phyloP scores from a whole-genome alignment of 176 grass and related monocot species.

The Cenchrus americanus region DNA sequence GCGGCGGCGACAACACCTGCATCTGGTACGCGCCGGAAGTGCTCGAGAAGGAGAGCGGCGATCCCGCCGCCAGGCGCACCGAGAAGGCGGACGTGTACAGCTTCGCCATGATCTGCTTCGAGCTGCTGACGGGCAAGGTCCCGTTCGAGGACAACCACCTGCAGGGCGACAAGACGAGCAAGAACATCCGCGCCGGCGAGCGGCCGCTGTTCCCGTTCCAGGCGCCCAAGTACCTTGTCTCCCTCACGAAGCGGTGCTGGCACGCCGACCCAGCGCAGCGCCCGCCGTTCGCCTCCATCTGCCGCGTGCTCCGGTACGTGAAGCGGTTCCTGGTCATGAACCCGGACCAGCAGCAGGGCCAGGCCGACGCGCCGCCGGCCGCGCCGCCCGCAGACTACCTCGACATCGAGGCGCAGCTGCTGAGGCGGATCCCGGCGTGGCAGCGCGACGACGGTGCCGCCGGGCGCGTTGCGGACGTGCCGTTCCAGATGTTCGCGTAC shows the following conservation, averaged over 20 bases:
- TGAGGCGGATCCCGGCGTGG: slow-evolving; percentile 55
- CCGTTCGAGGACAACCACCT: slow-evolving; percentile 97
- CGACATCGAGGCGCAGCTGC: slow-evolving; percentile 71
- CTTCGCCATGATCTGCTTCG: slow-evolving; percentile 92
- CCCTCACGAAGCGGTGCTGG: slow-evolving; percentile 85
- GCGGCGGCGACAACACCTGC: slow-evolving; percentile 35
- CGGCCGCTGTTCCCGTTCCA: slow-evolving; percentile 89
- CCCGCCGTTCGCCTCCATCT: slow-evolving; percentile 75
- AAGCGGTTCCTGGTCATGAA: slow-evolving; percentile 89
- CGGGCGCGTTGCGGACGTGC: slow-evolving; percentile 55
- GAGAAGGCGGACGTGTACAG: slow-evolving; percentile 97
- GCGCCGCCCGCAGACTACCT: slow-evolving; percentile 63
- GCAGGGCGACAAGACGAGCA: slow-evolving; percentile 89
- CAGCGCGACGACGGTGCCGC: slow-evolving; percentile 33
- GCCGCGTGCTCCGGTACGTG: slow-evolving; percentile 77
- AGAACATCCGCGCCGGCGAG: slow-evolving; percentile 90
- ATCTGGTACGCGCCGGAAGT: slow-evolving; percentile 96
- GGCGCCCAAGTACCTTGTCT: slow-evolving; percentile 77
- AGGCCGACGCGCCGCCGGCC: slow-evolving; percentile 50
- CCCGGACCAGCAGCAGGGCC: slow-evolving; percentile 60
- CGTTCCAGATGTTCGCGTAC: slow-evolving; percentile 94
- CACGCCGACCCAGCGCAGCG: slow-evolving; percentile 77
- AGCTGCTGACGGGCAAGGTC: slow-evolving; percentile 89
- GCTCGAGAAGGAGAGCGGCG: slow-evolving; percentile 44
- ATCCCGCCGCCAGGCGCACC: slow-evolving; percentile 37